Base-by-base conservation (phyloP, 768 basidiomycete genomes). In the Amanita pseudoporphyria region DNA sequence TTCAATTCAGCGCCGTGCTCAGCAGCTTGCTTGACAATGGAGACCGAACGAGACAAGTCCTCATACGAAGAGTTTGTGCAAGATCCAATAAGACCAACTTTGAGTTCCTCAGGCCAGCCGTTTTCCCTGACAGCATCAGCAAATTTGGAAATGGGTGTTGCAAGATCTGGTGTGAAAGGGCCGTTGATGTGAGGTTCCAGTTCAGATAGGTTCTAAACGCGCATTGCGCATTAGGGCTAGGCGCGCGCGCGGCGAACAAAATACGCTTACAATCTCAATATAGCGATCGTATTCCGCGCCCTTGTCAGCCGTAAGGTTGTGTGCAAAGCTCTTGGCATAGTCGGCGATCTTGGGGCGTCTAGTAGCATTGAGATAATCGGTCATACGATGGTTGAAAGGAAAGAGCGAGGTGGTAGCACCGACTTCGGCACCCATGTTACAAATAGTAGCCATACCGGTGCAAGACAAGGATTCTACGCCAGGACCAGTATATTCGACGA, bases 21-120 rank as follows among this genome's bases (percentile, higher is more conserved):
- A 45, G 82, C 69, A 53, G 96, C 96, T 67, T 99, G 84, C 59
- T 77, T 78, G 57, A 89, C 92, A 63, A 99, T 96, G 39, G 87
- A 87, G 24, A 92, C 95, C 35, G 95, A 88, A 64, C 96, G 92
- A 32, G 92, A 87, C 95, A 98, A 96, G 71, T 99, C 96, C 72
- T 99, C 96, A 65, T 99, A 99, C 30, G 96, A 98, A 41, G 96
- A 98, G 81, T 99, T 99, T 66, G 96, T 98, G 84, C 96, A 99
- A 41, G 96, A 98, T 46, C 96, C 96, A 65, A 99, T 98, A 52
- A 99, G 84, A 53, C 82, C 91, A 60, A 98, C 96, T 73, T 88
- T 92, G 72, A 99, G 82, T 66, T 99, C 94, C 49, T 84, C 76
- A 32, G 96, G 96, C 96, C 96, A 98, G 65, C 77, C 74, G 74